These are phyloP conservation scores for Populus hybrid DNA, from an alignment of 441 rosid genomes.

Conservation along the genomic window DNA sequence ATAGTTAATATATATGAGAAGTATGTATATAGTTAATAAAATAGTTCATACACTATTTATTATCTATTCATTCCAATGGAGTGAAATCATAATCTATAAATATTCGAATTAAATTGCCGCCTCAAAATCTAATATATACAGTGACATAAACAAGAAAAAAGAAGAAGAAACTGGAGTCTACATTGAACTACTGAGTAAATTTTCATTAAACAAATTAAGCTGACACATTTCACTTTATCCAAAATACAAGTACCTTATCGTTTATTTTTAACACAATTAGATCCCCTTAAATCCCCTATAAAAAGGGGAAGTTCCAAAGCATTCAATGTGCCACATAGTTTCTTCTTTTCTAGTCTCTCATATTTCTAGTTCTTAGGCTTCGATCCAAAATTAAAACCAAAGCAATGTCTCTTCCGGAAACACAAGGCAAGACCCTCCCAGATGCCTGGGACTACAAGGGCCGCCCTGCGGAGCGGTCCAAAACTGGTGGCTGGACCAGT, in stretches of 20 bases:
- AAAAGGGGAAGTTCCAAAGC: not conserved
- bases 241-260: not conserved
- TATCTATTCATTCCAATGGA: too few relatives aligned
- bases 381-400: not conserved
- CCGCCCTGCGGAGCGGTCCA: conserved; percentile 61
- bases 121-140: too few relatives aligned
- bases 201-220: not conserved
- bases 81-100: too few relatives aligned
- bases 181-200: not conserved
- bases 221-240: not conserved
- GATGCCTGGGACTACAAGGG: conserved; percentile 94
- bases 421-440: conserved; percentile 44
- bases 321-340: not conserved
- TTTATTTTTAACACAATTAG: not conserved
- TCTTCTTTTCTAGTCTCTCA: not conserved
- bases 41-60: too few relatives aligned
- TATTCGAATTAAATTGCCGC: too few relatives aligned
- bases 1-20: too few relatives aligned
- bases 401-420: conserved; percentile 38
- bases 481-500: conserved; percentile 80
- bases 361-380: not conserved
- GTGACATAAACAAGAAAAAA: too few relatives aligned
- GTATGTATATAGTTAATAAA: too few relatives aligned
- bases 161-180: too few relatives aligned
- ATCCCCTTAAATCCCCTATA: not conserved